Percentiles rank a stretch among this genome's conserved stretches.
Evolutionary conservation across 257 asterid genomes (phyloP).

Genomic region (Scutellaria galericulata): DNA sequence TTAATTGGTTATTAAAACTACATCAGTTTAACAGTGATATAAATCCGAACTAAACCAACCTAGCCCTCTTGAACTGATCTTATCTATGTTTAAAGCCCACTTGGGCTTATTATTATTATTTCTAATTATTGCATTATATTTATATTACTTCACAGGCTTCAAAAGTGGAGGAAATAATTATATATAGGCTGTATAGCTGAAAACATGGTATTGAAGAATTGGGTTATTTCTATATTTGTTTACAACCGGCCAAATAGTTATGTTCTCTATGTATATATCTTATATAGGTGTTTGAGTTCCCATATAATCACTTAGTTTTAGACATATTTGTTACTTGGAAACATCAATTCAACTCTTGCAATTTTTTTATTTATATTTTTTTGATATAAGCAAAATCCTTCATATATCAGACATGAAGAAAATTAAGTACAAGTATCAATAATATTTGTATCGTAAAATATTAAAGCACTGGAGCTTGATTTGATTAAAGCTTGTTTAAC

Average conservation of each 20-base stretch:
- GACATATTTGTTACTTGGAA: conserved; percentile 17
- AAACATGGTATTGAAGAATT: conserved; percentile 30
- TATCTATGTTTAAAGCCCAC: conserved; percentile 21
- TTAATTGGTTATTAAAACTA: background rate
- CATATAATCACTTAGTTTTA: conserved; percentile 24
- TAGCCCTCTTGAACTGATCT: too few species aligned
- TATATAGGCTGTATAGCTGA: conserved; percentile 21
- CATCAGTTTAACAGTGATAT: too few species aligned
- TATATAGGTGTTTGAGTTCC: conserved; percentile 29
- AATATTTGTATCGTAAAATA: too few species aligned
- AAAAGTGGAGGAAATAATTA: conserved; percentile 24
- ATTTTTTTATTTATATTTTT: background rate
- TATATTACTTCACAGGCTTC: background rate
- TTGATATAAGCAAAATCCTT: too few species aligned
- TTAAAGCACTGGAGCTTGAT: too few species aligned
- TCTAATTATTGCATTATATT: conserved; percentile 12
- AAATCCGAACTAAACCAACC: too few species aligned
- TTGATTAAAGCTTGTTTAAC: too few species aligned
- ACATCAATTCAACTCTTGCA: conserved; percentile 33
- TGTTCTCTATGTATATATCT: conserved; percentile 15
- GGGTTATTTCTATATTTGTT: conserved; percentile 19
- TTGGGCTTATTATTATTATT: background rate
- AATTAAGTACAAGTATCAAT: too few species aligned
- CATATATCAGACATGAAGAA: too few species aligned
- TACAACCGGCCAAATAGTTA: conserved; percentile 43